Evolutionary conservation across 1,284 basidiomycete species (phyloP), one percentile per base, ranked within the genome.

Genomic region (Ustilago sp.): DNA sequence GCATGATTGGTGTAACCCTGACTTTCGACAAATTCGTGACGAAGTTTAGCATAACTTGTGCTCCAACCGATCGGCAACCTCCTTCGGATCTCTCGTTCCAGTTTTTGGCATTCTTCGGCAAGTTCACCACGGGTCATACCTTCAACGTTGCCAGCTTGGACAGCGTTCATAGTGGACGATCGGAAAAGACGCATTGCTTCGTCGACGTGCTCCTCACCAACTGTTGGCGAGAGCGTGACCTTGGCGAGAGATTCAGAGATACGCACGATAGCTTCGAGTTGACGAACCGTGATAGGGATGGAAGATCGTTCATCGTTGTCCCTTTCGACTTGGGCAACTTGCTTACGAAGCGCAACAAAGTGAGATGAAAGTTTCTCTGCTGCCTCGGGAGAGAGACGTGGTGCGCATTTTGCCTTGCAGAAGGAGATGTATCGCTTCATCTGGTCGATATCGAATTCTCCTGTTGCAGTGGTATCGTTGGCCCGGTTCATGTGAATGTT

Each of bases 141-240:
- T 80, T 98, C 96, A 7, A 94, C 92, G 51, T 93, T 94, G n/a
- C 89, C 89, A 6, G 95, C 94, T 32, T 94, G 93, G 32, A 99
- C 95, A 31, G 97, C 97, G 86, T 99, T 94, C 96, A 99, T 98
- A 1, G 97, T 99, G 17, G 95, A 98, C 87, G 92, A 97, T 82
- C 97, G 98, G 91, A 99, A 99, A 32, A 99, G 88, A 7, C 97
- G 91, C 83, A 99, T 98, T 6, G 97, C 94, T 87, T 99, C 97
- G 86, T 99, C 95, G 39, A 99, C 97, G 81, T 99, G 96, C 86
- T 98, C 93, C 67, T 93, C 92, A 79, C 92, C 91, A 5, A 99
- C 97, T 4, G 92, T 90, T 0, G 94, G 90, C 2, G 92, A 92
- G 23, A 99, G 89, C 0, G 94, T 95, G 87, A 99, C 90, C 86